Evolutionary conservation across 192 early-diverging fungal genomes (phyloP).

Genomic region (Rhizophagus prolifer): DNA sequence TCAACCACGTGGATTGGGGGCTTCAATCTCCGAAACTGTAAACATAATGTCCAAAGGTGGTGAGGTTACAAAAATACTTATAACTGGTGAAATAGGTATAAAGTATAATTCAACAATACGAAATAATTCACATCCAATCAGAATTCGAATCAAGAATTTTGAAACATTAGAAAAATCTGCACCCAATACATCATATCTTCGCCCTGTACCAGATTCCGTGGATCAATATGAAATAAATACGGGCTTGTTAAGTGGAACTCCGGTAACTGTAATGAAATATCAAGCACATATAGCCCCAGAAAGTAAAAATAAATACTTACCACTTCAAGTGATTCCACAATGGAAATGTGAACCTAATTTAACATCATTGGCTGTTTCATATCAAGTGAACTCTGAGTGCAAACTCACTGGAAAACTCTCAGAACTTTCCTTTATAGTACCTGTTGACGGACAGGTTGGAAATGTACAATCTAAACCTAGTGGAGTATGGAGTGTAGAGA

Average conservation of each 20-base stretch:
- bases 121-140: neutral
- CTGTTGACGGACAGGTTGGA: slow-evolving; percentile 46
- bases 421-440: slow-evolving; percentile 48
- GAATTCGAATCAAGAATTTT: slow-evolving; percentile 25
- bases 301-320: slow-evolving; percentile 29
- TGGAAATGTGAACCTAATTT: slow-evolving; percentile 57
- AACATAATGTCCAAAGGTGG: slow-evolving; percentile 46
- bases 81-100: slow-evolving; percentile 53
- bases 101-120: slow-evolving; percentile 27
- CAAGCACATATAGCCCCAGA: slow-evolving; percentile 37
- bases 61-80: slow-evolving; percentile 39
- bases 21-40: slow-evolving; percentile 47
- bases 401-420: slow-evolving; percentile 32
- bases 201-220: slow-evolving; percentile 23
- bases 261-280: slow-evolving; percentile 41
- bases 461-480: slow-evolving; percentile 50
- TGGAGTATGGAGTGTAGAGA: slow-evolving; percentile 49
- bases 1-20: slow-evolving; percentile 30
- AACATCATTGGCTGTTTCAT: slow-evolving; percentile 49
- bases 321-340: slow-evolving; percentile 42
- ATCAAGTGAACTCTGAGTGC: slow-evolving; percentile 42
- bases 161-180: slow-evolving; percentile 38
- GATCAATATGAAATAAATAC: slow-evolving; percentile 44
- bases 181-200: slow-evolving; percentile 41
- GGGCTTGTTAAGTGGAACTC: slow-evolving; percentile 32